Percentiles rank a stretch among this genome's conserved stretches.
These are phyloP conservation scores for Apophysomyces elegans DNA, from an alignment of 371 early-diverging fungal species.

Conservation along the genomic window DNA sequence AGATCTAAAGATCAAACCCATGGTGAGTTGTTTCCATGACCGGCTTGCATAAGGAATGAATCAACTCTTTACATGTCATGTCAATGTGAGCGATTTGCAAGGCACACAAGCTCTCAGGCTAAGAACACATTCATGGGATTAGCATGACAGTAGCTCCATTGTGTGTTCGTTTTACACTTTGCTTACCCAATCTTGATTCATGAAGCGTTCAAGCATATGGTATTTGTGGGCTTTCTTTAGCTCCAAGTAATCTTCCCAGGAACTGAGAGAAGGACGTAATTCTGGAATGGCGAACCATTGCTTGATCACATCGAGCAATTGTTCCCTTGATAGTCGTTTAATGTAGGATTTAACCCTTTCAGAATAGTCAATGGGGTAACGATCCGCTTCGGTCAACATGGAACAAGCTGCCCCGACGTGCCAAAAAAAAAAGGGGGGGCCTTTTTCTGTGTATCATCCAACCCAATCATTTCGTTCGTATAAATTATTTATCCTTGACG, in stretches of 20 bases:
- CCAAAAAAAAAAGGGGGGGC: background rate
- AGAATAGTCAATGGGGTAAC: constrained; percentile 7
- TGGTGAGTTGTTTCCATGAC: background rate
- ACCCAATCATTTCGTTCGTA: too few species aligned
- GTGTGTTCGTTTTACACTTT: background rate
- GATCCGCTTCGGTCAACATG: constrained; percentile 13
- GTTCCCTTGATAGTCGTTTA: background rate
- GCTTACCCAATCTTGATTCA: constrained; percentile 8
- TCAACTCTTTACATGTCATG: constrained; percentile 13
- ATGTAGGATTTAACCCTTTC: background rate
- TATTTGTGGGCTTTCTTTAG: constrained; percentile 1
- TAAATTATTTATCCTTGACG: too few species aligned
- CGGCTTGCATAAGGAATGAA: background rate
- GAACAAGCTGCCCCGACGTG: background rate
- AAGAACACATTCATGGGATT: background rate
- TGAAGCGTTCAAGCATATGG: constrained; percentile 8
- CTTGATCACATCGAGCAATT: constrained; percentile 11
- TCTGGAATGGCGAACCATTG: constrained; percentile 12
- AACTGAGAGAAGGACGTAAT: background rate
- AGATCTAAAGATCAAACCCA: background rate
- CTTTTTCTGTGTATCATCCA: too few species aligned
- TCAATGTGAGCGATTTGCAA: constrained; percentile 21
- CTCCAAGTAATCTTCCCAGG: constrained; percentile 13
- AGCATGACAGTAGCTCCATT: background rate
- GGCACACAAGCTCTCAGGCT: constrained; percentile 13